Evolutionary conservation across 2,329 filamentous ascomycete species (phyloP).

Genomic region (Aspergillus luchuensis): DNA sequence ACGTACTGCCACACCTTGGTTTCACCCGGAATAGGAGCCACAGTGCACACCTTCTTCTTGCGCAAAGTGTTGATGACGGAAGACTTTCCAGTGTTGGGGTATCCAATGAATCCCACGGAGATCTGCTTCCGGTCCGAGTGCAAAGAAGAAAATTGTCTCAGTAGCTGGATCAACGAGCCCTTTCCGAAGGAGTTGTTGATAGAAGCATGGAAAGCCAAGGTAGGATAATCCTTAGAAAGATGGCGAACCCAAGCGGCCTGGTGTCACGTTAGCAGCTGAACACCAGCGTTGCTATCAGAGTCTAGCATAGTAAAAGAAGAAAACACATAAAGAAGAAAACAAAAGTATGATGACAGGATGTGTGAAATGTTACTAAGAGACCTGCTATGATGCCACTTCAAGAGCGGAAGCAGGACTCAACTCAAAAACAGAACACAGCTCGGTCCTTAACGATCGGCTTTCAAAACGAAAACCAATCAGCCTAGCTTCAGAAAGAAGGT

Average conservation of each 20-base stretch:
- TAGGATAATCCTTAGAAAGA: conserved; percentile 88
- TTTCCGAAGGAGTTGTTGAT: conserved; percentile 98
- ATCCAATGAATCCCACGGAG: conserved; percentile 83
- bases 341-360: conserved; percentile 54
- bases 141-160: conserved; percentile 88
- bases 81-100: conserved; percentile 94
- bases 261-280: conserved; percentile 34
- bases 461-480: conserved; percentile 88
- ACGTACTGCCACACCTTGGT: conserved; percentile 99
- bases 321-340: conserved; percentile 31
- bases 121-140: conserved; percentile 93
- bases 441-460: conserved; percentile 71
- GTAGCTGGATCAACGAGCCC: conserved; percentile 85
- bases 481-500: conserved; percentile 65
- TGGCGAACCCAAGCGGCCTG: conserved; percentile 91
- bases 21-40: conserved; percentile 92
- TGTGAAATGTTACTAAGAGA: conserved; percentile 99
- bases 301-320: conserved; percentile 21
- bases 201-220: conserved; percentile 88
- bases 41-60: conserved; percentile 90
- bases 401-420: conserved; percentile 80
- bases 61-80: conserved; percentile 95
- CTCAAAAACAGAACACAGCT: conserved; percentile 88
- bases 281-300: conserved; percentile 18
- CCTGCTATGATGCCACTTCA: conserved; percentile 66